Percentiles rank a stretch among this genome's conserved stretches.
Conservation (phyloP, 768 basidiomycete species). For the Neoboletus magnificus region DNA sequence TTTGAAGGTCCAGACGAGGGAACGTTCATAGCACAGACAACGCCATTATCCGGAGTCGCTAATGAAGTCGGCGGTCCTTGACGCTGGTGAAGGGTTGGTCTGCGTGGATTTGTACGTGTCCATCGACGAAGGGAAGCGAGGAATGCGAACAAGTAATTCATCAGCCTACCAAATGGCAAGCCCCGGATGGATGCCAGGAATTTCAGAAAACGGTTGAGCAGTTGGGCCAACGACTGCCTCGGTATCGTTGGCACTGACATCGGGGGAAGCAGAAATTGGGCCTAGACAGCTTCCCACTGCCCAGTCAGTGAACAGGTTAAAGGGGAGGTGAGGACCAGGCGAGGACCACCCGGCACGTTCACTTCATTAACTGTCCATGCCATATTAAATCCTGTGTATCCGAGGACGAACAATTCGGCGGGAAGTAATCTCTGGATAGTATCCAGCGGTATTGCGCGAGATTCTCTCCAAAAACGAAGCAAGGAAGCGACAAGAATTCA, state of each 20-base stretch:
- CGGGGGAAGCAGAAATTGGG: not conserved
- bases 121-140: constrained; percentile 3
- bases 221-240: not conserved
- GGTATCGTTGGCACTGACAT: not conserved
- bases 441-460: no score
- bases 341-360: not conserved
- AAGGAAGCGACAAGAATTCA: no score
- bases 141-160: not conserved
- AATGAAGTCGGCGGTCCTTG: not conserved
- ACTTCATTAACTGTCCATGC: no score
- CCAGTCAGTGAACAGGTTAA: no score
- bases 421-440: no score
- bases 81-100: not conserved
- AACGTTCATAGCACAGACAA: constrained; percentile 16
- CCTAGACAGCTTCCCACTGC: not conserved
- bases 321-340: not conserved
- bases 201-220: constrained; percentile 5
- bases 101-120: not conserved
- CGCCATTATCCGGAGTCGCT: not conserved
- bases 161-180: not conserved
- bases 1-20: constrained; percentile 4
- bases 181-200: not conserved
- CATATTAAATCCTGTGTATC: not conserved
- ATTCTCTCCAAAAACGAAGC: no score
- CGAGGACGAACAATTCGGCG: no score